Evolutionary conservation across 257 asterid genomes (phyloP), one percentile per base, ranked within the genome.

Genomic region (Agastache rugosa): DNA sequence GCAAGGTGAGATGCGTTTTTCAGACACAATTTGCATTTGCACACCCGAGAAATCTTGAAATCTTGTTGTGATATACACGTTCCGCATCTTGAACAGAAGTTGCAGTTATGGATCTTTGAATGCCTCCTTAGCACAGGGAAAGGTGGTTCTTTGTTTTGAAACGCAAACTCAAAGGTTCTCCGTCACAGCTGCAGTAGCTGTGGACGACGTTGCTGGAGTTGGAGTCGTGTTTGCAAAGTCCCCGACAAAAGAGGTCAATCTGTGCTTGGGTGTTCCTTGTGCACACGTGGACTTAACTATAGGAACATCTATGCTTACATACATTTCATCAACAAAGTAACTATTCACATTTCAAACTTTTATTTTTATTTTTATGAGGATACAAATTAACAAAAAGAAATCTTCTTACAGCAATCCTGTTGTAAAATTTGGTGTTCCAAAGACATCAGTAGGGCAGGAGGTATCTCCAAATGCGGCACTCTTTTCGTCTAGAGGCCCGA

Each of bases 401-500:
- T 80, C 50, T 73, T 31, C 17, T 51, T 50, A 23, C 79, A 83
- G 84, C 75, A 71, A 80, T 60, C 87, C 83, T 47, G 73, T 83
- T 55, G 67, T 80, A 25, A 77, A 80, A 63, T 83, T 77, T 54
- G 41, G 55, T 20, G 72, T 55, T 71, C 83, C 85, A 67, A 83
- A 67, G 77, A 83, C 87, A 20, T 73, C 59, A 25, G 55, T 74
- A 59, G 87, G 87, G 58, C 63, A 65, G 59, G 78, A 73, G 67
- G 72, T 59, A 9, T 77, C 85, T 50, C 85, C 85, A 23, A 58
- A 72, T 45, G 83, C 80, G 11, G 85, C 81, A 39, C 66, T 80
- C n/a, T 77, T 83, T 53, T 83, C 87, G 45, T 83, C 87, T 54
- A 34, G 85, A 77, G 83, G 87, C 10, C 87, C 84, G 10, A 83